Percentiles rank a stretch among this genome's conserved stretches.
phyloP scores from a whole-genome alignment of 495 filamentous ascomycete genomes.

The Pseudotulostoma volvatum region DNA sequence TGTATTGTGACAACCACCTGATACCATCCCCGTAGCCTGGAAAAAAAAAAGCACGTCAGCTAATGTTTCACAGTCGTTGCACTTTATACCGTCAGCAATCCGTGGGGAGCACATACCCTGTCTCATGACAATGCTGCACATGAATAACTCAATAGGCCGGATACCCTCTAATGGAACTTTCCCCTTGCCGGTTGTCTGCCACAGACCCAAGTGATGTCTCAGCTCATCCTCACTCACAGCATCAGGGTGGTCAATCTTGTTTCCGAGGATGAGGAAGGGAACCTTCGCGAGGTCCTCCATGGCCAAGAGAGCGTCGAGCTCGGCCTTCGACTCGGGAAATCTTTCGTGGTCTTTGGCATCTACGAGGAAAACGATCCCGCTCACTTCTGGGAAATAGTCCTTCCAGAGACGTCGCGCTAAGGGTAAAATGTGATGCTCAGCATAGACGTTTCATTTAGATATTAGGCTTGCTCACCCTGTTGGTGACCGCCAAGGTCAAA shows the following conservation, averaged over 20 bases:
- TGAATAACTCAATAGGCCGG: slow-evolving; percentile 93
- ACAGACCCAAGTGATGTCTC: slow-evolving; percentile 73
- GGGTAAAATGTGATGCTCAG: slow-evolving; percentile 1
- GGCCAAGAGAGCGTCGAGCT: slow-evolving; percentile 81
- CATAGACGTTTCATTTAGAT: too few species aligned
- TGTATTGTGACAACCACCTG: slow-evolving; percentile 39
- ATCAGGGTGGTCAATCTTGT: slow-evolving; percentile 97
- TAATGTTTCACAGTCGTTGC: slow-evolving; percentile 1
- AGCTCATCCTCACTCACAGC: slow-evolving; percentile 91
- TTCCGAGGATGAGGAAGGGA: slow-evolving; percentile 86
- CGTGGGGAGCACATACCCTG: slow-evolving; percentile 46
- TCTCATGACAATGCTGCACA: slow-evolving; percentile 97
- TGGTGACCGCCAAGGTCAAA: slow-evolving; percentile 96
- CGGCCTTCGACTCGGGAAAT: slow-evolving; percentile 83
- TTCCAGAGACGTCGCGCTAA: slow-evolving; percentile 91
- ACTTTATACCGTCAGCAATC: neutral
- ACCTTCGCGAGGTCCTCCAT: slow-evolving; percentile 92
- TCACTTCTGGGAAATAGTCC: slow-evolving; percentile 97
- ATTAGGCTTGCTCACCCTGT: slow-evolving; percentile 55
- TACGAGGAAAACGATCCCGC: slow-evolving; percentile 92
- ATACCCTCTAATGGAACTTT: slow-evolving; percentile 91
- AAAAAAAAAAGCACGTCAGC: slow-evolving; percentile 1
- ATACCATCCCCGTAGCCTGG: slow-evolving; percentile 38
- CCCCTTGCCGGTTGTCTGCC: slow-evolving; percentile 95
- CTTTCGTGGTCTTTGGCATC: slow-evolving; percentile 95